Evolutionary conservation across 768 basidiomycete species (phyloP).

Genomic region (Mycena rebaudengoi): DNA sequence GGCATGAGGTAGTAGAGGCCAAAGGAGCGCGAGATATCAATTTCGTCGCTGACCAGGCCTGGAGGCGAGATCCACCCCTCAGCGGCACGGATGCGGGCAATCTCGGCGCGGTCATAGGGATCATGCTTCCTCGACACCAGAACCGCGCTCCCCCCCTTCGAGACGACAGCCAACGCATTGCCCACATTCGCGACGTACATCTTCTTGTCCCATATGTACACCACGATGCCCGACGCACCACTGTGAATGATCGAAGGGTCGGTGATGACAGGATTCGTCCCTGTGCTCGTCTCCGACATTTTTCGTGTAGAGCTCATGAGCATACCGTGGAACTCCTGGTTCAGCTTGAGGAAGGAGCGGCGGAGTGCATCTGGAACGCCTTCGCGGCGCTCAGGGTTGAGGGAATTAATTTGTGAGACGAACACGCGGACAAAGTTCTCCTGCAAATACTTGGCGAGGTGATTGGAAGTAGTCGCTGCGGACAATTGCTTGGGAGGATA

Average conservation of each 20-base stretch:
- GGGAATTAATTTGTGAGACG: slow-evolving; percentile 58
- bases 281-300: slow-evolving; percentile 71
- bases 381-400: slow-evolving; percentile 59
- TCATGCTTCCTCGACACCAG: slow-evolving; percentile 85
- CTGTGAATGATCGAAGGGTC: slow-evolving; percentile 66
- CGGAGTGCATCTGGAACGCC: slow-evolving; percentile 80
- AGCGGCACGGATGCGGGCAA: slow-evolving; percentile 84
- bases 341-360: slow-evolving; percentile 87
- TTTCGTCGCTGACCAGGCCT: slow-evolving; percentile 91
- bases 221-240: slow-evolving; percentile 86
- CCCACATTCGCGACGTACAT: slow-evolving; percentile 93
- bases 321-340: slow-evolving; percentile 80
- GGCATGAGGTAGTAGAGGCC: slow-evolving; percentile 92
- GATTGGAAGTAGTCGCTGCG: slow-evolving; percentile 64
- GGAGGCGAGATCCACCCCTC: slow-evolving; percentile 95
- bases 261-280: slow-evolving; percentile 36
- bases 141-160: slow-evolving; percentile 75
- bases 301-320: slow-evolving; percentile 69
- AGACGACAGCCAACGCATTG: slow-evolving; percentile 87
- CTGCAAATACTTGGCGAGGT: slow-evolving; percentile 83
- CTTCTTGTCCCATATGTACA: slow-evolving; percentile 82
- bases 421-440: slow-evolving; percentile 81
- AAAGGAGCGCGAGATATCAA: slow-evolving; percentile 92
- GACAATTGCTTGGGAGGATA: slow-evolving; percentile 52
- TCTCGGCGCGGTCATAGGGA: slow-evolving; percentile 88